phyloP scores from a whole-genome alignment of 257 asterid species.

The Fraxinus excelsior region DNA sequence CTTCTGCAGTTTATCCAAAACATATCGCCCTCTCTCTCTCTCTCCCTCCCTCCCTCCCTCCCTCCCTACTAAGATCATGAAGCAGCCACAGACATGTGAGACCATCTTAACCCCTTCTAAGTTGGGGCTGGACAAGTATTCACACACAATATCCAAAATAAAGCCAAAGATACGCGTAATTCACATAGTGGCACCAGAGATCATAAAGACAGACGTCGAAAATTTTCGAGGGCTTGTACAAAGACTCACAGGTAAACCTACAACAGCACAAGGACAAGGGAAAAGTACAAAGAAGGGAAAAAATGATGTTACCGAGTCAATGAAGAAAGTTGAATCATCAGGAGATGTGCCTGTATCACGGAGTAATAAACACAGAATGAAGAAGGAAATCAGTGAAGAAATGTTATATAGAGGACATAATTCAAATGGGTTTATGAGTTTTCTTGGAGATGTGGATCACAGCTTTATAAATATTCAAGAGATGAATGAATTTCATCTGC shows the following conservation, averaged over 20 bases:
- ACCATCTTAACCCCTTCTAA: slow-evolving; percentile 36
- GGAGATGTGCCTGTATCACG: slow-evolving; percentile 24
- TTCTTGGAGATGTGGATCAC: slow-evolving; percentile 52
- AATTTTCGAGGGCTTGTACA: slow-evolving; percentile 75
- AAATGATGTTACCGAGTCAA: slow-evolving; percentile 23
- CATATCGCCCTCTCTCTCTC: neutral
- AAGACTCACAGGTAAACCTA: slow-evolving; percentile 71
- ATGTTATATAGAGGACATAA: slow-evolving; percentile 24
- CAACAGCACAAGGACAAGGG: slow-evolving; percentile 24
- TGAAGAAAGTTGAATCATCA: slow-evolving; percentile 27
- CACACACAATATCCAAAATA: slow-evolving; percentile 46
- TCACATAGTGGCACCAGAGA: slow-evolving; percentile 71
- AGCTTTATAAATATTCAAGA: slow-evolving; percentile 43
- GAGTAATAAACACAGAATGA: slow-evolving; percentile 31
- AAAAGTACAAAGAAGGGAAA: slow-evolving; percentile 15
- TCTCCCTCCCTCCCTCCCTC: neutral
- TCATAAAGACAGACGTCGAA: slow-evolving; percentile 66
- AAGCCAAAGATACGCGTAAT: slow-evolving; percentile 82
- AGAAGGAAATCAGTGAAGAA: slow-evolving; percentile 44
- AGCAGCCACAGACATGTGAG: slow-evolving; percentile 33
- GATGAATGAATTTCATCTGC: slow-evolving; percentile 37
- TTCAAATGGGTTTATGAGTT: slow-evolving; percentile 37
- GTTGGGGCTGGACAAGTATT: slow-evolving; percentile 40
- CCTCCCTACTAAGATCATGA: slow-evolving; percentile 37
- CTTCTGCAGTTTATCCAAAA: slow-evolving; percentile 23